Evolutionary conservation across 2,329 filamentous ascomycete genomes (phyloP), one percentile per base, ranked within the genome.

Genomic region (Aspergillus viridinutans): DNA sequence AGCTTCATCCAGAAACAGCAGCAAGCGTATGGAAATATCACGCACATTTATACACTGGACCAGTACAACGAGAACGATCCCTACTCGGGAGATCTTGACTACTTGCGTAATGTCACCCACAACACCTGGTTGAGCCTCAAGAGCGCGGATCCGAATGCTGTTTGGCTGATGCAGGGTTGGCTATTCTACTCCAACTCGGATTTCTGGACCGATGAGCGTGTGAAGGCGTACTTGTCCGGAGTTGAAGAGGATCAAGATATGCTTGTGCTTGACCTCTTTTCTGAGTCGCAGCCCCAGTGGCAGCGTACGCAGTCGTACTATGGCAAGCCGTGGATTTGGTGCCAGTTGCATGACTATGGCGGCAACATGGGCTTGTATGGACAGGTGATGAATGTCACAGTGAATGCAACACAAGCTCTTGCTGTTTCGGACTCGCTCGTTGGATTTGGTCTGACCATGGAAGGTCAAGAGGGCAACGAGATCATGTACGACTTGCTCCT

Each of bases 101-200:
- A 80, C 56, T 69, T 82, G 10, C 67, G 62, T 12, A 78, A 76
- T 40, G 68, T 81, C 48, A 75, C 74, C 3, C 67, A 65, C 21
- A 74, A 72, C 53, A 82, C 80, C 0, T 80, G 76, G 72, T 64
- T 75, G 47, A 76, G 75, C 49, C 72, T 83, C 35, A 82, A 82
- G 60, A 65, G 72, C 2, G 80, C 76, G 0, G 78, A 82, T 56
- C 71, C 79, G 0, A 67, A 75, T 17, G 80, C 81, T 1, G 67
- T 81, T 2, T 83, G 81, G 81, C 66, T 83, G 28, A 78, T 83
- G 73, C 80, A 83, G 60, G 80, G 79, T 9, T 83, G 80, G 81
- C 69, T 83, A 0, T 83, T 83, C 69, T 78, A 72, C 43, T 72
- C 72, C 6, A 76, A 72, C 47, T 63, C 67, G 0, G 66, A 65